Base-by-base conservation (phyloP, 306 rosid genomes). In the Begonia masoniana region DNA sequence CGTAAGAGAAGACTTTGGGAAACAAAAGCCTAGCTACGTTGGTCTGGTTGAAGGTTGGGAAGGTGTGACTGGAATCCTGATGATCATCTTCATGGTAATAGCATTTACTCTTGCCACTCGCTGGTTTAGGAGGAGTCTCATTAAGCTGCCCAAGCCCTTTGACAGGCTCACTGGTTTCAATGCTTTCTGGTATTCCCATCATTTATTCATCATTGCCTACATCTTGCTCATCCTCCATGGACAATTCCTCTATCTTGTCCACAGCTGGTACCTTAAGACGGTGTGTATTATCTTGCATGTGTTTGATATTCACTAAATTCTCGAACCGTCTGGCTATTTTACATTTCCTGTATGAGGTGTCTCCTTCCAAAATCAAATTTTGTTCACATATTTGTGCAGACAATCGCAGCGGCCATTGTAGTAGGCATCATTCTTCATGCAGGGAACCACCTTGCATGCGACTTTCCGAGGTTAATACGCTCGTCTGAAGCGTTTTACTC, bases 101-200 rank as follows among this genome's bases (percentile, higher is more conserved):
- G 95, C 99, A 11, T 92, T 92, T 77, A 87, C 77, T 8, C 99
- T 92, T 31, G 96, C 96, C 15, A 92, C 99, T 24, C 68, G 77
- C 53, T 81, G 99, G 99, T 81, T 83, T 76, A 72, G 99, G 68
- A 71, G 87, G 63, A 92, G 73, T 78, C 78, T 71, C 61, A 67
- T 92, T 70, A 87, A 87, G 78, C 77, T 92, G 17, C 99, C 99
- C 42, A 82, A 74, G 73, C 99, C 99, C 45, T 77, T 92, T 69
- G 81, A 73, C 60, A 77, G 93, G 77, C 85, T 87, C 61, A 92
- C 95, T 10, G 99, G 99, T 56, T 92, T 65, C 78, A 92, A 92
- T 54, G 96, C 99, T 58, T 92, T 92, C 76, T 92, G 99, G 96
- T 92, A 92, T 79, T 92, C 99, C 41, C 99, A 92, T 73, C 99